phyloP scores from a whole-genome alignment of 768 basidiomycete genomes.

The Phallus indusiatus region DNA sequence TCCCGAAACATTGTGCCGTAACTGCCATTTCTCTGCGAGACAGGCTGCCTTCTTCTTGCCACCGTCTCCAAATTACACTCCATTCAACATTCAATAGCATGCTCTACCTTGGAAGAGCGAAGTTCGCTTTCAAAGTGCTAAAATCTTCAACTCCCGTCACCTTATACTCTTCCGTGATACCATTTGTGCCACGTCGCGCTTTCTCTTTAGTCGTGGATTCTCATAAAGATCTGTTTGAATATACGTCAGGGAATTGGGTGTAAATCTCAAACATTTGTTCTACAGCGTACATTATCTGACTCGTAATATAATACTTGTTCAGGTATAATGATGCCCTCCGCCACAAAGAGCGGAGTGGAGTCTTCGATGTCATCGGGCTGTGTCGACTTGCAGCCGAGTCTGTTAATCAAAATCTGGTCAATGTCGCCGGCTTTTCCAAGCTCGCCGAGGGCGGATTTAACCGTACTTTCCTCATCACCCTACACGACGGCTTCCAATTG shows the following conservation, averaged over 20 bases:
- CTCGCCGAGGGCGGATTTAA: conserved; percentile 34
- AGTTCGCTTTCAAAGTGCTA: too few relatives aligned
- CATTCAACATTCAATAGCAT: too few relatives aligned
- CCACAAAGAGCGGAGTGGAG: conserved; percentile 33
- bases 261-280: conserved; percentile 5
- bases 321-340: conserved; percentile 28
- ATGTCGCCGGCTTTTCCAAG: conserved; percentile 29
- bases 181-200: neutral
- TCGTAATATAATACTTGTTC: conserved; percentile 7
- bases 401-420: conserved; percentile 25
- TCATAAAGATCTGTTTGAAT: neutral
- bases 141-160: too few relatives aligned
- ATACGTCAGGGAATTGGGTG: neutral
- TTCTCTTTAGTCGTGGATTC: neutral
- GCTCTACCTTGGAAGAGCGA: too few relatives aligned
- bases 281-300: conserved; percentile 12
- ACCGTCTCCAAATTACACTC: too few relatives aligned
- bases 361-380: conserved; percentile 34
- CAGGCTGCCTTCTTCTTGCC: too few relatives aligned
- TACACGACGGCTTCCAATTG: conserved; percentile 17
- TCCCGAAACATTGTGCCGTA: too few relatives aligned
- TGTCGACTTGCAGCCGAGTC: conserved; percentile 37
- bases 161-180: too few relatives aligned
- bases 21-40: too few relatives aligned
- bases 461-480: conserved; percentile 22